Conservation (phyloP, 768 basidiomycete genomes). For the Agaricus blazei region DNA sequence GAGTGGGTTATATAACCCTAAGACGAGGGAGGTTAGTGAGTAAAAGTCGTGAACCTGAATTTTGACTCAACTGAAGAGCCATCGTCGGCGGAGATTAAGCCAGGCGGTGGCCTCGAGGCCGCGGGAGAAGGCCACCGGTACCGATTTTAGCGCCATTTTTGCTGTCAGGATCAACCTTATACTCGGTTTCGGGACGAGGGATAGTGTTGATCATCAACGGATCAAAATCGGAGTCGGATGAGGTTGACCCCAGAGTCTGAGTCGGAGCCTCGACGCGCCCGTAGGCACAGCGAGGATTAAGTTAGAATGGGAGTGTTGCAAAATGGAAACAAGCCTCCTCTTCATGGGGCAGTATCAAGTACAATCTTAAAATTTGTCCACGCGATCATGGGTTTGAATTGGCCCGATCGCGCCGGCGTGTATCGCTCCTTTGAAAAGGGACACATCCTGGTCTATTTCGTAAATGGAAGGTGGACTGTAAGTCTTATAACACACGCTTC, state of each 20-base stretch:
- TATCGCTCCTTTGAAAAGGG: neutral
- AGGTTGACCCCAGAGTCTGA: neutral
- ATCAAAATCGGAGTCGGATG: neutral
- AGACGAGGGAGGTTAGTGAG: neutral
- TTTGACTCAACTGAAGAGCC: neutral
- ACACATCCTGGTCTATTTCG: neutral
- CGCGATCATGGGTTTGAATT: neutral
- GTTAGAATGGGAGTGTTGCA: neutral
- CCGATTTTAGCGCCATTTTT: neutral
- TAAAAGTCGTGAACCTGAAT: neutral
- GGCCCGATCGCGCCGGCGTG: neutral
- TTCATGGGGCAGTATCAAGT: neutral
- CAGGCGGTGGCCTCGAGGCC: constrained; percentile 8
- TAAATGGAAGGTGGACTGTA: neutral
- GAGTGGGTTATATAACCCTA: neutral
- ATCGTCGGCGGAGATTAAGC: neutral
- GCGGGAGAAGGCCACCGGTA: neutral
- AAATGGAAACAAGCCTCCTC: neutral
- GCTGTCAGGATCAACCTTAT: neutral
- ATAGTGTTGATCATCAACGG: neutral
- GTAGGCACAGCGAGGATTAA: too few relatives aligned
- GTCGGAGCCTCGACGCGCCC: neutral
- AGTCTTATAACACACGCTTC: constrained; percentile 1
- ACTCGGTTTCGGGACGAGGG: neutral
- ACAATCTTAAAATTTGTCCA: neutral